These are phyloP conservation scores for Colletotrichum kahawae DNA, from an alignment of 2,329 filamentous ascomycete genomes.

Conservation along the genomic window DNA sequence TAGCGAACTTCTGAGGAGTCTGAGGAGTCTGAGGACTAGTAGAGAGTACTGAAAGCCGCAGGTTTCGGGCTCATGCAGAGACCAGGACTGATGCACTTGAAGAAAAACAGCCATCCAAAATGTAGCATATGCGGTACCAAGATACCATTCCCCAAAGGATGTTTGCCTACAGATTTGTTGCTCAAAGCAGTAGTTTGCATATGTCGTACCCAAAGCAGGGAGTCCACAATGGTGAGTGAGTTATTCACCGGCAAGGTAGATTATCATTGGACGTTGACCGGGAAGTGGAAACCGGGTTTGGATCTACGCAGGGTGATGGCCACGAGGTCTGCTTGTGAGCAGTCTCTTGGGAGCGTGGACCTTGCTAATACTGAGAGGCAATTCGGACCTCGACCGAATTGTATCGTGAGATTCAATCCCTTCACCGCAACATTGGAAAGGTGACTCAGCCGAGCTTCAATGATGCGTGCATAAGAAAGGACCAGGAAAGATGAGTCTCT, in stretches of 20 bases:
- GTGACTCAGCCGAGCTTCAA: background rate
- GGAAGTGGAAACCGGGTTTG: constrained; percentile 8
- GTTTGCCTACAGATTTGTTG: background rate
- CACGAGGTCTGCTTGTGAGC: background rate
- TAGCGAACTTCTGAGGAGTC: background rate
- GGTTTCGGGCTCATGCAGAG: background rate
- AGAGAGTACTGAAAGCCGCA: background rate
- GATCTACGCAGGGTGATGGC: constrained; percentile 17
- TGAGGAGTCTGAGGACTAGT: too few relatives aligned
- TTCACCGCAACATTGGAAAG: background rate
- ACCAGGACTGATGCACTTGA: background rate
- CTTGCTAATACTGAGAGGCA: background rate
- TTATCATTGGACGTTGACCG: constrained; percentile 14
- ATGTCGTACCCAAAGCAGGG: background rate
- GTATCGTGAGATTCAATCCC: constrained; percentile 1
- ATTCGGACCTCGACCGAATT: constrained; percentile 14
- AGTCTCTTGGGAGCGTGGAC: background rate
- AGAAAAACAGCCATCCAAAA: background rate
- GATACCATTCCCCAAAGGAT: background rate
- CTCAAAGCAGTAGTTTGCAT: background rate
- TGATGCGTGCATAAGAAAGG: background rate
- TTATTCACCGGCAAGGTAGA: background rate
- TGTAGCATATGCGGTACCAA: background rate
- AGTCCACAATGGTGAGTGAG: background rate
- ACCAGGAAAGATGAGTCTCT: background rate